Evolutionary conservation across 1,139 yeast species (phyloP).

Genomic region (Blastobotrys serpentis): DNA sequence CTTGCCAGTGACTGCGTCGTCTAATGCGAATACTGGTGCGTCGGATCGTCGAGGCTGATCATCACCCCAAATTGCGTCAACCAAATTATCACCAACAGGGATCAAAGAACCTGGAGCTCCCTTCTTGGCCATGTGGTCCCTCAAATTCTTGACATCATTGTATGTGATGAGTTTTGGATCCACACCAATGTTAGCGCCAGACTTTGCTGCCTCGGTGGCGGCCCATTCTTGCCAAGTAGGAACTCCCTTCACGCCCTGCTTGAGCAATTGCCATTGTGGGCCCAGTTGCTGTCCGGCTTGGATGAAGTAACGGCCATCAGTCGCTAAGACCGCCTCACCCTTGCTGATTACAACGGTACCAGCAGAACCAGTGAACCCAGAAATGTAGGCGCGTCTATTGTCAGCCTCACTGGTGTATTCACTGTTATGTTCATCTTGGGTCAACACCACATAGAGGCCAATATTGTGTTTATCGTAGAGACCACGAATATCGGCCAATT

Average conservation of each 20-base stretch:
- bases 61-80: slow-evolving; percentile 72
- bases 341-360: slow-evolving; percentile 86
- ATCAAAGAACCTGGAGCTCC: slow-evolving; percentile 55
- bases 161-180: slow-evolving; percentile 72
- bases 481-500: slow-evolving; percentile 58
- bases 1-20: slow-evolving; percentile 44
- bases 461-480: slow-evolving; percentile 64
- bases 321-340: slow-evolving; percentile 76
- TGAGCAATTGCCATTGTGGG: slow-evolving; percentile 75
- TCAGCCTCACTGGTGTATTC: slow-evolving; percentile 83
- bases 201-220: slow-evolving; percentile 37
- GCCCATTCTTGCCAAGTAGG: slow-evolving; percentile 92
- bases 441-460: slow-evolving; percentile 79
- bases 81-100: slow-evolving; percentile 65
- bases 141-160: slow-evolving; percentile 42
- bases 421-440: slow-evolving; percentile 92
- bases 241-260: slow-evolving; percentile 71
- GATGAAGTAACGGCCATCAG: slow-evolving; percentile 92
- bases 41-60: slow-evolving; percentile 41
- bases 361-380: slow-evolving; percentile 88
- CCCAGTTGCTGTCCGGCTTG: slow-evolving; percentile 90
- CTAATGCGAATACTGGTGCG: slow-evolving; percentile 34
- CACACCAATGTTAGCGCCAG: slow-evolving; percentile 47
- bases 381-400: slow-evolving; percentile 79
- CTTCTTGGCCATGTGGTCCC: slow-evolving; percentile 34